Evolutionary conservation across 345 rosid species (phyloP).

Genomic region (Brassica juncea): DNA sequence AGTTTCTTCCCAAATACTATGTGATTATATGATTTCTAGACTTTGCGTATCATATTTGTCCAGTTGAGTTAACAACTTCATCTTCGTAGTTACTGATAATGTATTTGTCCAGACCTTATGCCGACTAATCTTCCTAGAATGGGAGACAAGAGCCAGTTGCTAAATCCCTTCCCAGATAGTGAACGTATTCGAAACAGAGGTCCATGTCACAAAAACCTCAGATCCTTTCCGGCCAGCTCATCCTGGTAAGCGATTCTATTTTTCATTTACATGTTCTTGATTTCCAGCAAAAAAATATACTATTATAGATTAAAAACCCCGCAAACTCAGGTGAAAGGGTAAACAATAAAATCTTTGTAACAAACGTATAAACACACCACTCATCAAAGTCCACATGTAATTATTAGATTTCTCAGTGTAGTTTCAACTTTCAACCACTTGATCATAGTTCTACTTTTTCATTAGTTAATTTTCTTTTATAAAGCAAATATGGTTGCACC

Average conservation of each 20-base stretch:
- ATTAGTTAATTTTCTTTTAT: slow-evolving; percentile 1
- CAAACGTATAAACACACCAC: slow-evolving; percentile 13
- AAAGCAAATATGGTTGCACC: slow-evolving; percentile 31
- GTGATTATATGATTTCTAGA: background rate
- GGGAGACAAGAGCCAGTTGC: background rate
- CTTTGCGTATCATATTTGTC: background rate
- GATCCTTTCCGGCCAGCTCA: background rate
- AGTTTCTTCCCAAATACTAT: background rate
- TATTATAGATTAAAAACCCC: background rate
- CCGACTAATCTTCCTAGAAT: background rate
- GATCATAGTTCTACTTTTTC: slow-evolving; percentile 24
- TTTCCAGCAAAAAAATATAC: background rate
- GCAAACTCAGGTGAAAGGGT: background rate
- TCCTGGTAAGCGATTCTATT: background rate
- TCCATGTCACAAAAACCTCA: background rate
- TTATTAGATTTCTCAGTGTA: slow-evolving; percentile 26
- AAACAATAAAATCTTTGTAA: slow-evolving; percentile 3
- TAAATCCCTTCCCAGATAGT: background rate
- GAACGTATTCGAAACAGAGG: background rate
- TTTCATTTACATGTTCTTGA: background rate
- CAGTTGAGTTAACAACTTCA: background rate
- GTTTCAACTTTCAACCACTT: slow-evolving; percentile 33
- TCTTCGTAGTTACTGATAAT: too few species aligned
- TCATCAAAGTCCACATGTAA: slow-evolving; percentile 29
- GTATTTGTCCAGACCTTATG: background rate